Percentiles rank a stretch among this genome's conserved stretches.
phyloP scores from a whole-genome alignment of 108 stramenopile genomes.

The Skeletonema costatum region DNA sequence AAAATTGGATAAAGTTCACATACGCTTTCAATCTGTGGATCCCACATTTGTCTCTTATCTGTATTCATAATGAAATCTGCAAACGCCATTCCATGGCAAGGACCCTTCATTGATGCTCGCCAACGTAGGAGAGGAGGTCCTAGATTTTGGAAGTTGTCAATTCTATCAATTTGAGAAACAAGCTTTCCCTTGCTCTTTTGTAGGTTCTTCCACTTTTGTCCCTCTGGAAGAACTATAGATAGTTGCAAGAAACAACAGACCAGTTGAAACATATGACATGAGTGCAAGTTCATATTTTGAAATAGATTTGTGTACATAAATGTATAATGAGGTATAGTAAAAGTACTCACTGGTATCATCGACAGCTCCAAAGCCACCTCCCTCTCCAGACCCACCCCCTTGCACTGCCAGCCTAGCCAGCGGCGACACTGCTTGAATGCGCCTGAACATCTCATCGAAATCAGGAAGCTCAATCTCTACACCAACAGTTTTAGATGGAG shows the following conservation, averaged over 20 bases:
- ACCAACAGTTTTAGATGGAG: slow-evolving; percentile 57
- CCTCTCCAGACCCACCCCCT: slow-evolving; percentile 36
- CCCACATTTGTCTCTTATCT: slow-evolving; percentile 65
- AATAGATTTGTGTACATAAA: neutral
- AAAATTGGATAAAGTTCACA: slow-evolving; percentile 61
- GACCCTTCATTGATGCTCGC: slow-evolving; percentile 60
- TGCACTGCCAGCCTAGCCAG: slow-evolving; percentile 52
- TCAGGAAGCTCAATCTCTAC: slow-evolving; percentile 75
- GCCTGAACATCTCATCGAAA: slow-evolving; percentile 68
- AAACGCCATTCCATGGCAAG: slow-evolving; percentile 58
- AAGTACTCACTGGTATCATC: slow-evolving; percentile 42
- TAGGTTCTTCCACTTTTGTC: slow-evolving; percentile 61
- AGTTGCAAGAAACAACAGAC: neutral
- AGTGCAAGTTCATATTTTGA: neutral
- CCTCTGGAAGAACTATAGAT: slow-evolving; percentile 17
- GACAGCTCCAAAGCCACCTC: slow-evolving; percentile 39
- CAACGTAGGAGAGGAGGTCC: slow-evolving; percentile 63
- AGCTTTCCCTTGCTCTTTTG: slow-evolving; percentile 46
- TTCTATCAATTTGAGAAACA: slow-evolving; percentile 61
- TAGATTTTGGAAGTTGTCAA: slow-evolving; percentile 71
- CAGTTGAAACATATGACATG: neutral
- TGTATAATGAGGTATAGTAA: neutral
- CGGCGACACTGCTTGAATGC: slow-evolving; percentile 67
- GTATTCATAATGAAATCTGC: slow-evolving; percentile 68
- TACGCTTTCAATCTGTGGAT: slow-evolving; percentile 63